Conservation (phyloP, 768 basidiomycete species). For the Sporobolomyces phaffii region DNA sequence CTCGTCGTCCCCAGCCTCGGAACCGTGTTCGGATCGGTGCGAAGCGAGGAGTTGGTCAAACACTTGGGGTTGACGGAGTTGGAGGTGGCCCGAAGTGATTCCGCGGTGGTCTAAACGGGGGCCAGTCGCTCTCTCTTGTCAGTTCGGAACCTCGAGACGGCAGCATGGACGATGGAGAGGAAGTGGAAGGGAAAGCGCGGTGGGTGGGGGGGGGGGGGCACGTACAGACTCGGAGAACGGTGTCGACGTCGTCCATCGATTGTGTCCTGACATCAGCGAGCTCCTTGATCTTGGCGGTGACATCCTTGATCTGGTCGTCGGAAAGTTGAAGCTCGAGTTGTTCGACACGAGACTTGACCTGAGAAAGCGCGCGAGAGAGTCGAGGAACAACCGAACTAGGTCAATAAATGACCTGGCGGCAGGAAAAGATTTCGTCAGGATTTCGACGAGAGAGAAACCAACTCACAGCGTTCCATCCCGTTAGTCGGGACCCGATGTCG, state of each 20-base stretch:
- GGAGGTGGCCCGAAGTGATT: slow-evolving; percentile 83
- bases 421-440: too few species aligned
- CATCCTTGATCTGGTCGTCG: slow-evolving; percentile 95
- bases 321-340: slow-evolving; percentile 83
- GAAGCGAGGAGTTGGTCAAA: slow-evolving; percentile 76
- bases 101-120: slow-evolving; percentile 39
- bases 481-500: slow-evolving; percentile 73
- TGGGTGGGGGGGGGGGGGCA: neutral
- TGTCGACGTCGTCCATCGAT: slow-evolving; percentile 98
- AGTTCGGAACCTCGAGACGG: too few species aligned
- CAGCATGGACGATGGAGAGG: too few species aligned
- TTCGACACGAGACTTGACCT: slow-evolving; percentile 92
- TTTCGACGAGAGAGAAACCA: too few species aligned
- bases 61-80: slow-evolving; percentile 86
- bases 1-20: slow-evolving; percentile 29
- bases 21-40: slow-evolving; percentile 50
- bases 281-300: slow-evolving; percentile 66
- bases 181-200: neutral
- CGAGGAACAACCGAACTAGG: too few species aligned
- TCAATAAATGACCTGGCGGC: too few species aligned
- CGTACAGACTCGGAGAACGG: slow-evolving; percentile 72
- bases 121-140: too few species aligned
- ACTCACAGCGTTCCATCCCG: slow-evolving; percentile 87
- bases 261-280: slow-evolving; percentile 96
- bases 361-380: neutral